Evolutionary conservation across 306 rosid species (phyloP), one percentile per base, ranked within the genome.

Genomic region (Casuarina glauca): DNA sequence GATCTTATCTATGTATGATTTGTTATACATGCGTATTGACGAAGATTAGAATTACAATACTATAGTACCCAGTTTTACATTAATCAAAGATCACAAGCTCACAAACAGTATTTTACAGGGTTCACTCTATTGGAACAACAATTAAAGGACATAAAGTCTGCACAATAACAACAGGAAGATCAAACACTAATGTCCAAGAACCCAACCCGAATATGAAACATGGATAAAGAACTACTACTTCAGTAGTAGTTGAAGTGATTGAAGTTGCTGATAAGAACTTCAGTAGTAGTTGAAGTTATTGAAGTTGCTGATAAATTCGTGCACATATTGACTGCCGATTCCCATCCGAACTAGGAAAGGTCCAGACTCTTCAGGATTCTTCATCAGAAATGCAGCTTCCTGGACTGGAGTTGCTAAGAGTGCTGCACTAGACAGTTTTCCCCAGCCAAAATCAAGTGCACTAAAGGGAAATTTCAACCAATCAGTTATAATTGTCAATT

Each of bases 371-470:
- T 58, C 72, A 11, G 75, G 72, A 58, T 75, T 58, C 19, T 16
- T 60, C 80, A 80, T 80, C 54, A 80, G 72, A 80, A 74, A 80
- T 57, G 52, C 79, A 45, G 79, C 73, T 75, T 80, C 83, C 15
- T 78, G 79, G 38, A 80, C 83, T 3, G 83, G 83, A 12, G 76
- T 75, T 15, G 79, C 70, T 15, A 80, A 26, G 15, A 80, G 50
- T 49, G 76, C 62, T 26, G 63, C 71, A 49, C 64, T 42, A 20
- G 64, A 80, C 39, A 69, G 54, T 8, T 58, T 52, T 69, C 83
- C 79, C 79, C 79, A 80, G 6, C 83, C 83, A 54, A 80, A 80
- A 55, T 80, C 83, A 26, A 80, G 17, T 7, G 72, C 72, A 2
- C 41, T 38, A 20, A 80, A 74, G 1, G 79, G 76, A 32, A 80